Conservation (phyloP, 2,329 filamentous ascomycete species). For the Aspergillus neotritici region DNA sequence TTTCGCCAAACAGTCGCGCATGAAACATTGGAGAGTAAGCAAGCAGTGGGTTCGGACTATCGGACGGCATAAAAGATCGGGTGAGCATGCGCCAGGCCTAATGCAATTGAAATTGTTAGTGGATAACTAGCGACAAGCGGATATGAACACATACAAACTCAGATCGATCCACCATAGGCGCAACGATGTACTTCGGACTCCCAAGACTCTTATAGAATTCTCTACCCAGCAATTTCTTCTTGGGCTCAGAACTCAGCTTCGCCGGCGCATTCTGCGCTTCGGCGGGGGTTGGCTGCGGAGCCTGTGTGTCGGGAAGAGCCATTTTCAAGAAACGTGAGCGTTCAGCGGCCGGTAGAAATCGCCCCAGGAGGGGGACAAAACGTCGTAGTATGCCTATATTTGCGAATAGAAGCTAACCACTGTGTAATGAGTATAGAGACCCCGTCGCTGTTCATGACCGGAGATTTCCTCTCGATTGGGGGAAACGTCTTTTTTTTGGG, state of each 20-base stretch:
- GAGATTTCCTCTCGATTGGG: no score
- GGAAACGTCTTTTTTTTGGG: no score
- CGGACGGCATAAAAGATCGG: conserved; percentile 76
- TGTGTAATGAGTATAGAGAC: not conserved
- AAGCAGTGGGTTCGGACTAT: conserved; percentile 61
- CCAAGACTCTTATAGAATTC: conserved; percentile 95
- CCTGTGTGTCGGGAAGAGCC: conserved; percentile 19
- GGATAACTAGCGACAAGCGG: not conserved
- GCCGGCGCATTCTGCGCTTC: conserved; percentile 17
- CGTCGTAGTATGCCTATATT: conserved; percentile 29
- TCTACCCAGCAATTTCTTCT: conserved; percentile 67
- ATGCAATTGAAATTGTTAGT: conserved; percentile 5
- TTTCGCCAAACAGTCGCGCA: conserved; percentile 77
- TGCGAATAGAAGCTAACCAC: conserved; percentile 6
- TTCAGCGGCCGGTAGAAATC: conserved; percentile 7
- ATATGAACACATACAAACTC: conserved; percentile 68
- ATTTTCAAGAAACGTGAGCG: conserved; percentile 20
- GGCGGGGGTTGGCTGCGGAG: conserved; percentile 13
- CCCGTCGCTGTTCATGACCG: not conserved
- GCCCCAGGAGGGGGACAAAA: conserved; percentile 26
- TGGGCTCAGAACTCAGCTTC: conserved; percentile 10
- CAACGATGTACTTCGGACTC: conserved; percentile 81
- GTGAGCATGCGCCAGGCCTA: conserved; percentile 95
- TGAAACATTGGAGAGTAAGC: conserved; percentile 97
- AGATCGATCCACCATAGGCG: conserved; percentile 97